Evolutionary conservation across 2,329 filamentous ascomycete genomes (phyloP).

Genomic region (Pseudopyrenochaeta lycopersici): DNA sequence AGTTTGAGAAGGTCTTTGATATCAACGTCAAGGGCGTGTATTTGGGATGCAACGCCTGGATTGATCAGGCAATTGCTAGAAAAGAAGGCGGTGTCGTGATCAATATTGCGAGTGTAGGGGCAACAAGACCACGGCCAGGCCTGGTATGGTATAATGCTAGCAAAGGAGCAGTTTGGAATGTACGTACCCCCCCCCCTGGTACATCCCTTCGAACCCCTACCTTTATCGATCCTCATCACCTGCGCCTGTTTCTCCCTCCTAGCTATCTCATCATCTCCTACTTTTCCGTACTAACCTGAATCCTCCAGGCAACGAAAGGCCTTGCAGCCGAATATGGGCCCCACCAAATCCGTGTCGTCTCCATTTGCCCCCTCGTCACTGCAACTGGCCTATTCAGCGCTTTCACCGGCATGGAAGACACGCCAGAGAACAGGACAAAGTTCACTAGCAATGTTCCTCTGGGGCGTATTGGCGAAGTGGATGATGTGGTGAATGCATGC

Average conservation of each 20-base stretch:
- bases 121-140: slow-evolving; percentile 67
- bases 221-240: slow-evolving; percentile 4
- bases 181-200: slow-evolving; percentile 33
- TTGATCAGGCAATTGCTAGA: slow-evolving; percentile 68
- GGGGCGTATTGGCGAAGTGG: slow-evolving; percentile 67
- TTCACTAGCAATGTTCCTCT: slow-evolving; percentile 67
- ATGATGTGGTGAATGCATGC: slow-evolving; percentile 67
- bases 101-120: slow-evolving; percentile 72
- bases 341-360: slow-evolving; percentile 76
- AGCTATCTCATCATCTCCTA: too few species aligned
- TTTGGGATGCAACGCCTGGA: slow-evolving; percentile 65
- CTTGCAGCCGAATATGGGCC: slow-evolving; percentile 78
- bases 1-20: slow-evolving; percentile 72
- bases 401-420: slow-evolving; percentile 70
- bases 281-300: neutral
- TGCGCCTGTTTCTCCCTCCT: slow-evolving; percentile 19
- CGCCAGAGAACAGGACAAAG: slow-evolving; percentile 62
- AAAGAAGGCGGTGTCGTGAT: slow-evolving; percentile 69
- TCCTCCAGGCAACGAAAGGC: slow-evolving; percentile 63
- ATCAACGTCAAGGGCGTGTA: slow-evolving; percentile 76
- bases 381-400: slow-evolving; percentile 69
- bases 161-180: slow-evolving; percentile 72
- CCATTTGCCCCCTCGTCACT: slow-evolving; percentile 73
- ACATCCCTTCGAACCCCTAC: slow-evolving; percentile 2
- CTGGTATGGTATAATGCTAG: slow-evolving; percentile 76